These are phyloP conservation scores for Argentina anserina DNA, from an alignment of 306 rosid genomes.

Conservation along the genomic window DNA sequence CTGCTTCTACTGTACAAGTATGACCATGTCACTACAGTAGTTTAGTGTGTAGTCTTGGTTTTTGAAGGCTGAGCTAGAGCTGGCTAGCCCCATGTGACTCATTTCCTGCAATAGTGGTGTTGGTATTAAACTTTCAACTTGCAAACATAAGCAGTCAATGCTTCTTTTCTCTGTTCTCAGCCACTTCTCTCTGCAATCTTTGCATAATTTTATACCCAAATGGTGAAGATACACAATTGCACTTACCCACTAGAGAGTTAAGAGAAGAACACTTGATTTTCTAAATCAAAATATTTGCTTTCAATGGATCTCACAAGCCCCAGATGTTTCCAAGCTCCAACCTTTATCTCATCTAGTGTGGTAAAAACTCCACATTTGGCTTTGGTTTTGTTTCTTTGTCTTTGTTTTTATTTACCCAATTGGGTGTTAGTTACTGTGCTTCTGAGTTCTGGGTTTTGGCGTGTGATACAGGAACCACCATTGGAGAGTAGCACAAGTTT, in stretches of 20 bases:
- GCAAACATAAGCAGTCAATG: conserved; percentile 31
- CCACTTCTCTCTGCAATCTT: conserved; percentile 9
- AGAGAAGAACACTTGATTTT: not conserved
- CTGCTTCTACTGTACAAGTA: conserved; percentile 12
- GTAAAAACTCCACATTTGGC: conserved; percentile 29
- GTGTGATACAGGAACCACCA: conserved; percentile 52
- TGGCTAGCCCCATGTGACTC: conserved; percentile 42
- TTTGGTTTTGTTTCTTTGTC: conserved; percentile 8
- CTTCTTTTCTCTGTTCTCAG: conserved; percentile 24
- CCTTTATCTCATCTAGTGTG: conserved; percentile 44
- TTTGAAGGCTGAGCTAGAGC: conserved; percentile 8
- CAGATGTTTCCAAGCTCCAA: conserved; percentile 51
- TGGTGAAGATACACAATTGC: conserved; percentile 5
- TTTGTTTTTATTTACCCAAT: not conserved
- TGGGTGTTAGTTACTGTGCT: not conserved
- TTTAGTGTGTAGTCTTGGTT: conserved; percentile 12
- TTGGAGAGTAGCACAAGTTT: conserved; percentile 46
- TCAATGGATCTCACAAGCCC: conserved; percentile 63
- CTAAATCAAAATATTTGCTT: not conserved
- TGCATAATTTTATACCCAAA: conserved; percentile 11
- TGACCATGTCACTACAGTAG: conserved; percentile 21
- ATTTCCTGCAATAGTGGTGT: not conserved
- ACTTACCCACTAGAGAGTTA: not conserved
- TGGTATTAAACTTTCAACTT: not conserved
- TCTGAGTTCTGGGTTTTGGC: conserved; percentile 2